phyloP scores from a whole-genome alignment of 1,284 basidiomycete species.

The Taiwanofungus camphoratus region DNA sequence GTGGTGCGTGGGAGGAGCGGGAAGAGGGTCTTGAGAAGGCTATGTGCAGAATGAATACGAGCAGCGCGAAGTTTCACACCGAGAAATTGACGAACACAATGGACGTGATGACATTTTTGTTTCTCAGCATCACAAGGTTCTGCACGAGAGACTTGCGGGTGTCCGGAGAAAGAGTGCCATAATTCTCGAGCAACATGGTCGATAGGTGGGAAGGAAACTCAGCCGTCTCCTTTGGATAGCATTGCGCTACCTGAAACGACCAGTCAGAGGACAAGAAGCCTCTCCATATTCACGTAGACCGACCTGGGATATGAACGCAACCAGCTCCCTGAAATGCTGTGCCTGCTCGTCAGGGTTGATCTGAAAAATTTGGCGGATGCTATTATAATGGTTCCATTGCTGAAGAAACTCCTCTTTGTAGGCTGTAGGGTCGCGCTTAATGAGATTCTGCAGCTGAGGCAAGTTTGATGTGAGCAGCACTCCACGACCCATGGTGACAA shows the following conservation, averaged over 20 bases:
- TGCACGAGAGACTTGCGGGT: conserved; percentile 81
- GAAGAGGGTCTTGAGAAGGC: conserved; percentile 87
- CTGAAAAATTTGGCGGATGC: conserved; percentile 80
- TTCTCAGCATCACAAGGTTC: conserved; percentile 88
- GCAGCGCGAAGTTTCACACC: conserved; percentile 6
- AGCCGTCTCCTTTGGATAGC: conserved; percentile 84
- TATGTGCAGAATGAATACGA: conserved; percentile 28
- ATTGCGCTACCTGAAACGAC: conserved; percentile 68
- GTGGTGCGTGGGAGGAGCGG: conserved; percentile 90
- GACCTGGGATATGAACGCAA: conserved; percentile 83
- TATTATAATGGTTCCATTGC: conserved; percentile 97
- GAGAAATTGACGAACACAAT: conserved; percentile 64
- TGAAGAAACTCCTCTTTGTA: conserved; percentile 98
- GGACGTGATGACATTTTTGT: conserved; percentile 89
- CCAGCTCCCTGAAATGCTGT: conserved; percentile 78
- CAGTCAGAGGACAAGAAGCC: too few species aligned
- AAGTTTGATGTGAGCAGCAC: conserved; percentile 66
- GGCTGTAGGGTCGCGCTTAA: conserved; percentile 87
- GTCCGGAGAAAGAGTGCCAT: conserved; percentile 69
- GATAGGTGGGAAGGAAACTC: conserved; percentile 80
- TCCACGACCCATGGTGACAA: conserved; percentile 46
- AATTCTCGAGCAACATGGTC: conserved; percentile 69
- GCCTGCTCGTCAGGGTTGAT: conserved; percentile 76
- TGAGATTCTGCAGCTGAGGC: conserved; percentile 89
- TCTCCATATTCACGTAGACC: conserved; percentile 18